Evolutionary conservation across 768 basidiomycete genomes (phyloP).

Genomic region (Psilocybe cyanescens): DNA sequence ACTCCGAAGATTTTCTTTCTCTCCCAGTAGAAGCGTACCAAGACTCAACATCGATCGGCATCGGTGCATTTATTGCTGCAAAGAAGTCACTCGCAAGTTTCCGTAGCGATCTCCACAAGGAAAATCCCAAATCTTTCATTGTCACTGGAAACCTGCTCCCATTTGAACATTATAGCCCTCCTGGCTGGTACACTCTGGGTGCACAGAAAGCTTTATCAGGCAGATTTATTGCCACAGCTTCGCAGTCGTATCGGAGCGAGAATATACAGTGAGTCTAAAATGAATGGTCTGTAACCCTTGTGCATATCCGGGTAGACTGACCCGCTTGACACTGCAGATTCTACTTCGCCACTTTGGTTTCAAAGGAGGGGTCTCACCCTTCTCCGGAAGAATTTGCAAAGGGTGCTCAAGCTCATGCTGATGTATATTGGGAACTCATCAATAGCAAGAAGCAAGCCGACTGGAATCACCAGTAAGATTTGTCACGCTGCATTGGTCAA

Average conservation of each 20-base stretch:
- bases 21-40: conserved; percentile 24
- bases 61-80: conserved; percentile 27
- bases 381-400: conserved; percentile 18
- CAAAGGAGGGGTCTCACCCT: conserved; percentile 20
- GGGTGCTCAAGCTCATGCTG: conserved; percentile 29
- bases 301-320: too few species aligned
- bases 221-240: conserved; percentile 26
- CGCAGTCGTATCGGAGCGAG: conserved; percentile 23
- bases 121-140: conserved; percentile 34
- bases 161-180: conserved; percentile 14
- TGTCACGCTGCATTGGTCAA: too few species aligned
- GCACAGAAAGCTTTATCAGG: conserved; percentile 27
- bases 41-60: conserved; percentile 14
- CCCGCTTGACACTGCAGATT: conserved; percentile 21
- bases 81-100: conserved; percentile 31
- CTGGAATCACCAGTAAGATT: conserved; percentile 26
- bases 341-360: conserved; percentile 30
- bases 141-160: conserved; percentile 34
- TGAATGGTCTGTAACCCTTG: not conserved
- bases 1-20: conserved; percentile 25
- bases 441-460: conserved; percentile 21
- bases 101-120: conserved; percentile 23
- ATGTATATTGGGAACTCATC: conserved; percentile 31
- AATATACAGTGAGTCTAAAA: conserved; percentile 21
- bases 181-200: conserved; percentile 20